phyloP scores from a whole-genome alignment of 2,329 filamentous ascomycete genomes.

The Pseudogymnoascus sp. region DNA sequence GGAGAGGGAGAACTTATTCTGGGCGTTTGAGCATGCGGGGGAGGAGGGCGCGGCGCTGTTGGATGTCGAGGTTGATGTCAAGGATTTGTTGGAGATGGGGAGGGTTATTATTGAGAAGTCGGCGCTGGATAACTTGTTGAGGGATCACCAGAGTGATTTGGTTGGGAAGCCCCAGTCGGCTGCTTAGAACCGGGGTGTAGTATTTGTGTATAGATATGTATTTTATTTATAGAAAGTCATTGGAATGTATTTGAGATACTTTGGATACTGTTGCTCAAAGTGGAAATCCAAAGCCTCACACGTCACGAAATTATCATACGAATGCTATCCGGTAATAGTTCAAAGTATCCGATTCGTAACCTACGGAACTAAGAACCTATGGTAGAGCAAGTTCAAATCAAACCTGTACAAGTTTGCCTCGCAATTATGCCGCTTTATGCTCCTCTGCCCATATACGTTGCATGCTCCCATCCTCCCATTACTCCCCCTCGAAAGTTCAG shows the following conservation, averaged over 20 bases:
- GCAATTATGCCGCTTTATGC: background rate
- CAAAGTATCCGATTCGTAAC: background rate
- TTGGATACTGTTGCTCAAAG: background rate
- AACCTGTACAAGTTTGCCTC: background rate
- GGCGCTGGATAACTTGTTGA: conserved; percentile 70
- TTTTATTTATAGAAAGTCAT: conserved; percentile 10
- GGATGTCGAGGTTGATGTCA: conserved; percentile 83
- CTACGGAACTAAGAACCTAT: background rate
- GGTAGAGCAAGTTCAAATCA: background rate
- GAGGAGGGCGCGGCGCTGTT: conserved; percentile 64
- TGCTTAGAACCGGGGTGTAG: background rate
- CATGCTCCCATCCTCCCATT: background rate
- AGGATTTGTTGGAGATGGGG: conserved; percentile 81
- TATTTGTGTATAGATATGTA: conserved; percentile 13
- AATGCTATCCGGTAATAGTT: background rate
- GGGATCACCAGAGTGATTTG: conserved; percentile 64
- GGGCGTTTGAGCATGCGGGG: conserved; percentile 57
- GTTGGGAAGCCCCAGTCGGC: background rate
- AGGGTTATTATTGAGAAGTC: conserved; percentile 79
- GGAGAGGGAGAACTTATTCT: conserved; percentile 56
- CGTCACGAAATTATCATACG: background rate
- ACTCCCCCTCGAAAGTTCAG: background rate
- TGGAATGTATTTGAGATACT: background rate
- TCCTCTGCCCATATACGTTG: background rate
- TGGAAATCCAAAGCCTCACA: background rate